Conservation (phyloP, 768 basidiomycete genomes). For the Tylopilus rubrobrunneus region DNA sequence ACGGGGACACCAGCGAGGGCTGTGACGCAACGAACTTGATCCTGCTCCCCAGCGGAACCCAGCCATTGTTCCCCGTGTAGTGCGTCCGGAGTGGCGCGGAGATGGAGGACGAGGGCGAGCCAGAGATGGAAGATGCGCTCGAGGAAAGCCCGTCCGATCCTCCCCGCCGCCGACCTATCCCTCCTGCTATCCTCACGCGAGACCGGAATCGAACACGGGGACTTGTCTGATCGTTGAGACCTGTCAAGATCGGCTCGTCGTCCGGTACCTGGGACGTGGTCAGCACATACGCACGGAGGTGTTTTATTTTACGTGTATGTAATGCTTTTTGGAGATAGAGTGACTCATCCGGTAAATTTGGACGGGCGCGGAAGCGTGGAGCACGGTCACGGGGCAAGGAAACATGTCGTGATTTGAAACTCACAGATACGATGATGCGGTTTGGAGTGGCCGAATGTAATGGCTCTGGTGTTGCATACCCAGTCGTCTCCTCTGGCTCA, state of each 20-base stretch:
- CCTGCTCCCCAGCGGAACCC: conserved; percentile 61
- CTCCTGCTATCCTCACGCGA: conserved; percentile 74
- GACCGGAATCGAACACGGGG: conserved; percentile 63
- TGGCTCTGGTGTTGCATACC: background rate
- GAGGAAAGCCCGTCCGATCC: conserved; percentile 23
- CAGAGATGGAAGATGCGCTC: conserved; percentile 42
- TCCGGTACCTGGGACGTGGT: conserved; percentile 9
- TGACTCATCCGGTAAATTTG: background rate
- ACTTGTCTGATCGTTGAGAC: conserved; percentile 7
- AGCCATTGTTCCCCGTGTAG: conserved; percentile 48
- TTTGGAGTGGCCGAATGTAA: background rate
- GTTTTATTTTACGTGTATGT: background rate
- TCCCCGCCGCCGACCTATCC: conserved; percentile 48
- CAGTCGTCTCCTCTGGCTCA: conserved; percentile 1
- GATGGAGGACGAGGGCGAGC: conserved; percentile 75
- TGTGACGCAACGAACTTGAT: conserved; percentile 34
- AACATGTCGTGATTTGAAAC: conserved; percentile 1
- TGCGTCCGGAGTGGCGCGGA: conserved; percentile 72
- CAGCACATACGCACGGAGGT: background rate
- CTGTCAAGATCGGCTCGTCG: conserved; percentile 14
- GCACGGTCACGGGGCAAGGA: background rate
- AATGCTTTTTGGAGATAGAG: background rate
- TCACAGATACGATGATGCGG: conserved; percentile 10
- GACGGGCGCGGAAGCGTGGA: background rate
- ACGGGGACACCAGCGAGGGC: background rate